Evolutionary conservation across 2,329 filamentous ascomycete genomes (phyloP), one percentile per base, ranked within the genome.

Genomic region (Calonectria leucothoes): DNA sequence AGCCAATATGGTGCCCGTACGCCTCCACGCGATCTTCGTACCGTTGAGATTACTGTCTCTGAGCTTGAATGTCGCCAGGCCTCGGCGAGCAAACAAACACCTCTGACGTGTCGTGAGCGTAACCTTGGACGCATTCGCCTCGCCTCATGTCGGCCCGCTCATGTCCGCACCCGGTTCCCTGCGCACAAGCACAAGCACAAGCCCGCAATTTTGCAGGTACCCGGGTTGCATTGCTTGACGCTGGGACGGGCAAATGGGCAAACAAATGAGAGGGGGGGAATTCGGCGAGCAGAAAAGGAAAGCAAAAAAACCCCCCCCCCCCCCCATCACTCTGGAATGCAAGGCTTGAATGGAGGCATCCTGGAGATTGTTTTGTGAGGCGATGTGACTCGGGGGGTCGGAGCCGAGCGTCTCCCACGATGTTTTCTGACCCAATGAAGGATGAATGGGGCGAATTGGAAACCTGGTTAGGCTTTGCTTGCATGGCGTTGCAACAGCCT

Each of bases 121-220:
- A 31, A 27, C 20, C 14, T n/a, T 57, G 27, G 55, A 37, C 25
- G 12, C 65, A 23, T 25, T 61, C 33, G 55, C 23, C 55, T 61
- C 27, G 39, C 65, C 29, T 64, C 59, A 64, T 37, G 20, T 31
- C 48, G 20, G 25, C 37, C 59, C 65, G 65, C 37, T 59, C 65
- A 64, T 64, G 59, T 64, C 59, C 48, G 64, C 64, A 52, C n/a
- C 64, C 10, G 11, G 31, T 17, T n/a, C 64, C 51, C 23, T 67
- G 65, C 65, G 27, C 65, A 23, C 51, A 15, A 17, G 15, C 20
- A 45, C n/a, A 45, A 45, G 27, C 65, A 23, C 51, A 15, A 20
- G 20, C 23, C 23, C 23, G 33, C 20, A 67, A 42, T 17, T 37
- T 37, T 37, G 14, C 48, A 45, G 25, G 27, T 31, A 25, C 35